These are phyloP conservation scores for Aspergillus carbonarius DNA, from an alignment of 2,329 filamentous ascomycete genomes.

Conservation along the genomic window DNA sequence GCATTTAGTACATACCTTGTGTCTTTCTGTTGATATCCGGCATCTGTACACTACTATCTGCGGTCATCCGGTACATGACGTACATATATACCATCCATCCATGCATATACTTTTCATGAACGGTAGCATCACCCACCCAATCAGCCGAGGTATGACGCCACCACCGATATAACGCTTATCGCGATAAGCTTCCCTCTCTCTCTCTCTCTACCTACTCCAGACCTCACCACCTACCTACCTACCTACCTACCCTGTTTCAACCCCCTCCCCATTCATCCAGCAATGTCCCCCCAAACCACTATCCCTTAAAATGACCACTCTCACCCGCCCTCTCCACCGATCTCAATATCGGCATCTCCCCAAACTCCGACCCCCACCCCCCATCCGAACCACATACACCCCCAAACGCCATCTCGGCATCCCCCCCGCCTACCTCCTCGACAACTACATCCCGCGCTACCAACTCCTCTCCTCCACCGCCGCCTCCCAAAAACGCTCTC, in stretches of 20 bases:
- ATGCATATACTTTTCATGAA: too few relatives aligned
- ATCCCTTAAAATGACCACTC: not conserved
- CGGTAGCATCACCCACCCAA: too few relatives aligned
- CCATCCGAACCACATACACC: not conserved
- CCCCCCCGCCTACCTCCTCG: conserved; percentile 67
- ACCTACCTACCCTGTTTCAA: too few relatives aligned
- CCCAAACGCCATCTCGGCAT: conserved; percentile 47
- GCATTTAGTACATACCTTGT: not conserved
- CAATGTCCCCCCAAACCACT: too few relatives aligned
- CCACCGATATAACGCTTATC: conserved; percentile 18
- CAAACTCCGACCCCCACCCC: conserved; percentile 1
- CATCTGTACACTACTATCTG: not conserved
- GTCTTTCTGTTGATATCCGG: not conserved
- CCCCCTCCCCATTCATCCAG: not conserved
- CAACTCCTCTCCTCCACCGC: conserved; percentile 66
- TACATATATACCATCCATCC: too few relatives aligned
- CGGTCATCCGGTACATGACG: too few relatives aligned
- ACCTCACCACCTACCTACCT: not conserved
- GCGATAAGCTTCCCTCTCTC: not conserved
- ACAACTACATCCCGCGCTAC: conserved; percentile 73
- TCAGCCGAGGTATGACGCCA: conserved; percentile 13
- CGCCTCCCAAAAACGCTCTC: conserved; percentile 69
- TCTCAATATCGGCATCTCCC: too few relatives aligned
- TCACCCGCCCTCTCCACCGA: not conserved
- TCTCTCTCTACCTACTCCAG: not conserved